Evolutionary conservation across 139 green algal genomes (phyloP), one percentile per base, ranked within the genome.

Genomic region (Bryopsis sp.): DNA sequence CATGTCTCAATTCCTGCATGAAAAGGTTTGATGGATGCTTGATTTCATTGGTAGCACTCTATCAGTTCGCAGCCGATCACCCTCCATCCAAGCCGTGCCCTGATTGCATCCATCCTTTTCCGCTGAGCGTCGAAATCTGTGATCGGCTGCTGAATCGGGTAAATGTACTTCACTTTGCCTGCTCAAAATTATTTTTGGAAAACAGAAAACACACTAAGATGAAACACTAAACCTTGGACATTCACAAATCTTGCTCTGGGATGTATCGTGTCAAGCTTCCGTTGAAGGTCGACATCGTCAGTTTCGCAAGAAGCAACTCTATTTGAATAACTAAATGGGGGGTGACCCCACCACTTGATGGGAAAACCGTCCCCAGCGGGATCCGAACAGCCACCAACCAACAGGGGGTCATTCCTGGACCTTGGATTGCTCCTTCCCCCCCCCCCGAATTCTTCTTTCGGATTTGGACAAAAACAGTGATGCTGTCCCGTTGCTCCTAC

Each of bases 161-260:
- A 93, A 3, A 93, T 74, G 67, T 91, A 93, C 62, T 84, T 87
- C n/a, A 93, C 81, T 35, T 73, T 76, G 15, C 80, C 82, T 86
- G 75, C 62, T n/a, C n/a, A n/a, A n/a, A n/a, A n/a, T n/a, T n/a
- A n/a, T n/a, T n/a, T n/a, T n/a, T n/a, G n/a, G n/a, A n/a, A n/a
- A n/a, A n/a, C n/a, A n/a, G n/a, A n/a, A 61, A 32, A 65, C 24
- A 15, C 58, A 65, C 64, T 26, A 15, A 37, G 15, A 54, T 39
- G 67, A n/a, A 74, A 50, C 19, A 48, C 29, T 24, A 62, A 8
- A 2, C 58, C 15, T 33, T 3, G 3, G 28, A 15, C 7, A 32
- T 26, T 11, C n/a, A 47, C 8, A 38, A 43, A 26, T 63, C 29
- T 2, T n/a, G 29, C 60, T 50, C 57, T 48, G 4, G 28, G 46